Percentiles rank a stretch among this genome's conserved stretches.
These are phyloP conservation scores for Hysterium pulicare DNA, from an alignment of 2,329 filamentous ascomycete genomes.

Conservation along the genomic window DNA sequence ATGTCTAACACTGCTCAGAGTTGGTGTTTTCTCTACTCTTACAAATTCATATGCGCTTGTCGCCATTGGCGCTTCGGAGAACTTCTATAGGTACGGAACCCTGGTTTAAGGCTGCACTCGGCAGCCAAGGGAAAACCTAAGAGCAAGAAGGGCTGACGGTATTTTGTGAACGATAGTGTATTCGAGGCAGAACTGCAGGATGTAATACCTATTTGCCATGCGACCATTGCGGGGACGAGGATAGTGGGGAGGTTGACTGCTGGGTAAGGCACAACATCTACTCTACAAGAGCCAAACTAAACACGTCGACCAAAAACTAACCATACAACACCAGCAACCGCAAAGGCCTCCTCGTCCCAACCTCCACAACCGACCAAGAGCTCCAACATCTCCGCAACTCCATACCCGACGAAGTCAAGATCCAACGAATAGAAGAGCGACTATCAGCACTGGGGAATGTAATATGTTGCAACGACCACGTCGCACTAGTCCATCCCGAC, in stretches of 20 bases:
- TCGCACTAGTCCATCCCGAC: conserved; percentile 93
- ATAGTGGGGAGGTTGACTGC: conserved; percentile 95
- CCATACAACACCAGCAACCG: conserved; percentile 79
- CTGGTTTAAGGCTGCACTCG: not conserved
- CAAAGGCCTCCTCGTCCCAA: conserved; percentile 93
- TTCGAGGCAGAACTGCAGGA: conserved; percentile 98
- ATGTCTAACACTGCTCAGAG: conserved; percentile 51
- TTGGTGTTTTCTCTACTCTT: conserved; percentile 93
- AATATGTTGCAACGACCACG: conserved; percentile 94
- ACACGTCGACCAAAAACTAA: conserved; percentile 5
- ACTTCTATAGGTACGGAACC: conserved; percentile 79
- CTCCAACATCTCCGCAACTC: conserved; percentile 95
- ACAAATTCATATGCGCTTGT: conserved; percentile 97
- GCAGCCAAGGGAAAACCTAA: not conserved
- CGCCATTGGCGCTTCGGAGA: conserved; percentile 91
- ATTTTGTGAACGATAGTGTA: conserved; percentile 54
- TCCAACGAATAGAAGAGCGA: conserved; percentile 96
- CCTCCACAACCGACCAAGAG: conserved; percentile 95
- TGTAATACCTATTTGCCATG: conserved; percentile 93
- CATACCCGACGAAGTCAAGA: conserved; percentile 85
- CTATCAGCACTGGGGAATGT: conserved; percentile 95
- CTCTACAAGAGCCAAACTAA: conserved; percentile 1
- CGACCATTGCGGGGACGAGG: conserved; percentile 91
- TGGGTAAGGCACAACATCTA: conserved; percentile 55
- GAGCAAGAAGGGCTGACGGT: conserved; percentile 15